phyloP scores from a whole-genome alignment of 495 filamentous ascomycete genomes.

The Eremomyces bilateralis region DNA sequence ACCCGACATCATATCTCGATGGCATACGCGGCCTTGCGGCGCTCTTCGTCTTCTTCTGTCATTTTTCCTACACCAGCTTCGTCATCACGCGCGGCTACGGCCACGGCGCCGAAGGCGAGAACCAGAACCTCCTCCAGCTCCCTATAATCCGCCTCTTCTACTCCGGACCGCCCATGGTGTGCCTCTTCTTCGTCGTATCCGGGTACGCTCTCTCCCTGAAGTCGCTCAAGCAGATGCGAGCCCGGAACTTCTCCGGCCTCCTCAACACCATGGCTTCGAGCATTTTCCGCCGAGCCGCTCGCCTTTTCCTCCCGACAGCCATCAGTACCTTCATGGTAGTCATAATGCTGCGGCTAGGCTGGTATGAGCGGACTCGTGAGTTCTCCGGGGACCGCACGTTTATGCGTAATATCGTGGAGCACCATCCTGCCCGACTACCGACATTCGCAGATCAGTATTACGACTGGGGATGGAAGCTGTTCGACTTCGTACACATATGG shows the following conservation, averaged over 20 bases:
- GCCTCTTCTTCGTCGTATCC: slow-evolving; percentile 54
- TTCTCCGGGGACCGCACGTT: slow-evolving; percentile 13
- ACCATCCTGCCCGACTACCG: slow-evolving; percentile 26
- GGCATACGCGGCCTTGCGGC: slow-evolving; percentile 30
- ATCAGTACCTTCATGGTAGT: slow-evolving; percentile 34
- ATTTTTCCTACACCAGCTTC: slow-evolving; percentile 22
- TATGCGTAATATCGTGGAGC: slow-evolving; percentile 24
- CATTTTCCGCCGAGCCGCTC: slow-evolving; percentile 39
- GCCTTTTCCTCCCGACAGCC: slow-evolving; percentile 40
- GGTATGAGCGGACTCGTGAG: slow-evolving; percentile 23
- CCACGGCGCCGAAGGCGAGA: slow-evolving; percentile 22
- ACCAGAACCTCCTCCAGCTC: slow-evolving; percentile 35
- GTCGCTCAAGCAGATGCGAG: slow-evolving; percentile 35
- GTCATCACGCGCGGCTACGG: slow-evolving; percentile 23
- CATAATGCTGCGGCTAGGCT: slow-evolving; percentile 28
- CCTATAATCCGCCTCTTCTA: slow-evolving; percentile 41
- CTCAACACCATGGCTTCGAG: slow-evolving; percentile 32
- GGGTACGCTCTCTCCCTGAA: slow-evolving; percentile 47
- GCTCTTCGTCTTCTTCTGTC: slow-evolving; percentile 31
- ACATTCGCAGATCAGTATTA: slow-evolving; percentile 18
- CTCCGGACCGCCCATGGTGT: slow-evolving; percentile 47
- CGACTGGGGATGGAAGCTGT: slow-evolving; percentile 4
- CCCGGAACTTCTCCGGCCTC: slow-evolving; percentile 27
- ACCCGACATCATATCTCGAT: slow-evolving; percentile 17
- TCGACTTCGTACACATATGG: slow-evolving; percentile 1